A percentile compares a stretch with the other conserved stretches of the same genome.
Conservation (phyloP, 805 yeast species). For the Metschnikowia santaceciliae region DNA sequence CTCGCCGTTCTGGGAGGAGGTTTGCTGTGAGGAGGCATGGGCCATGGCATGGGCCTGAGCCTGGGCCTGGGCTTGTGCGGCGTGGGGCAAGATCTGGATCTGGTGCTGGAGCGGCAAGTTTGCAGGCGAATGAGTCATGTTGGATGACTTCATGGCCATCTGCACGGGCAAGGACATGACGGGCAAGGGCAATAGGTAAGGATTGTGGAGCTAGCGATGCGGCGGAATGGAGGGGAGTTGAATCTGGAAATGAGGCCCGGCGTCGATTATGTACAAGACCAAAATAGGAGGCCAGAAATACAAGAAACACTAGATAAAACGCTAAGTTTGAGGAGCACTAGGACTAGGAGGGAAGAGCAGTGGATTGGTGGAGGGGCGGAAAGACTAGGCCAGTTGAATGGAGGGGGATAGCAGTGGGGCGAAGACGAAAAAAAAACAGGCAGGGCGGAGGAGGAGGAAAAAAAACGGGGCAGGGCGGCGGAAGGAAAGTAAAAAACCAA, state of each 20-base stretch:
- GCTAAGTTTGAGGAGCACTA: too few species aligned
- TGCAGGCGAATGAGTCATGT: conserved; percentile 12
- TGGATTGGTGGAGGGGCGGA: too few species aligned
- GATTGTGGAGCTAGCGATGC: neutral
- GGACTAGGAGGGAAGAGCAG: too few species aligned
- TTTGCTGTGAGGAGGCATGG: conserved; percentile 12
- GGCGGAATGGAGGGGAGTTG: neutral
- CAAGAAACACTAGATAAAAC: too few species aligned
- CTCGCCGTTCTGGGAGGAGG: conserved; percentile 9
- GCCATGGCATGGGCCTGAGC: conserved; percentile 14
- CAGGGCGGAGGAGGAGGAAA: neutral
- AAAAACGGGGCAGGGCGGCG: conserved; percentile 1
- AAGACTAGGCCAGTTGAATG: neutral
- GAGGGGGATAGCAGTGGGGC: neutral
- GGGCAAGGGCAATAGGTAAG: neutral
- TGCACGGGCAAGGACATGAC: conserved; percentile 19
- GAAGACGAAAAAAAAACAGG: neutral
- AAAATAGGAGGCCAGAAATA: neutral
- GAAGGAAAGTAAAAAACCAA: conserved; percentile 2
- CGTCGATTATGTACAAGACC: conserved; percentile 3
- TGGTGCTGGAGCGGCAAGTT: conserved; percentile 17
- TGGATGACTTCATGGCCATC: conserved; percentile 19
- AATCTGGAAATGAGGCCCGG: neutral
- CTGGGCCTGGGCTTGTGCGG: conserved; percentile 6
- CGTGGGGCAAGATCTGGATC: conserved; percentile 19